Base-by-base conservation (phyloP, 2,329 filamentous ascomycete species). In the Cytospora piceae region DNA sequence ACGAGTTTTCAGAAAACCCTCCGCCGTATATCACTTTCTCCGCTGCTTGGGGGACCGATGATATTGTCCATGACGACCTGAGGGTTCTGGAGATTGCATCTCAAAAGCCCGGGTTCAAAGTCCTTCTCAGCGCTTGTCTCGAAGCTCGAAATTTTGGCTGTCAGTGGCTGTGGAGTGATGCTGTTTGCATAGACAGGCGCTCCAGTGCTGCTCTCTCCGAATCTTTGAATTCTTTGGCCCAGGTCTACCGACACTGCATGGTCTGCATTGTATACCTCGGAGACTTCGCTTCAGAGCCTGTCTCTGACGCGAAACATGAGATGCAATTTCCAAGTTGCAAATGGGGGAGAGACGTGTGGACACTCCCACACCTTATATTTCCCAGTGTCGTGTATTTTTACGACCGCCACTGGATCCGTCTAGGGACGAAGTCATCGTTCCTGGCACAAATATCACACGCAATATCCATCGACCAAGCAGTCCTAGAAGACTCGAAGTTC, bases 101-200 rank as follows among this genome's bases (percentile, higher is more conserved):
- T 2, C 14, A 31, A 14, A 24, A 29, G 7, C 5, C 42, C 2
- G 37, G 20, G 4, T 2, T 31, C 0, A 14, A 3, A 0, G 32
- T 15, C 14, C 15, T 63, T n/a, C 17, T 20, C 24, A 42, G 20
- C 17, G 63, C 63, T 2, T 60, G 55, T n/a, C 31, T 12, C 7
- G 15, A 17, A 22, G 56, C 63, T 51, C 49, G 15, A 1, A 2
- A 1, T 22, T 14, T 39, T 17, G 49, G 51, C 8, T 5, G 22
- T 4, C 4, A 31, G 4, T 64, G 63, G 63, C 55, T 64, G 14
- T 64, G 63, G 63, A 64, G 34, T 12, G 17, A 61, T 20, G n/a
- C 49, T 11, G 32, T 34, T 2, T 64, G 63, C 57, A 37, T 64
- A 4, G 57, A 64, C 39, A 39, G 42, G 24, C 32, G 31, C 4